Evolutionary conservation across 805 yeast species (phyloP).

Genomic region (Candida quercuum): DNA sequence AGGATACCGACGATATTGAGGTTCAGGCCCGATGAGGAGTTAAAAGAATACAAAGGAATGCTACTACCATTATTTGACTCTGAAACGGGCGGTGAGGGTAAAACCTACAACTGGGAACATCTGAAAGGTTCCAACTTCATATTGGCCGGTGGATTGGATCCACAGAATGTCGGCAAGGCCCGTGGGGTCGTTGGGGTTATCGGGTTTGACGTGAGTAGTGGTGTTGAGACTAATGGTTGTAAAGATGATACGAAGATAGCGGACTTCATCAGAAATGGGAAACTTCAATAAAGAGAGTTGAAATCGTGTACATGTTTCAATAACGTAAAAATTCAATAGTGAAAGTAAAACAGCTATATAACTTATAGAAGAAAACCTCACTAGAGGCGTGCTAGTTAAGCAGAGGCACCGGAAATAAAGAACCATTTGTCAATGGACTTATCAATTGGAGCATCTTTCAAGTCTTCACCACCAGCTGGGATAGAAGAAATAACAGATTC

Average conservation of each 20-base stretch:
- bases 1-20: constrained; percentile 66
- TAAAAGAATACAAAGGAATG: background rate
- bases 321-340: background rate
- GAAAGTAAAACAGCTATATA: background rate
- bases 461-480: constrained; percentile 59
- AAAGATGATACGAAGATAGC: constrained; percentile 66
- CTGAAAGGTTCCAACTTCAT: constrained; percentile 40
- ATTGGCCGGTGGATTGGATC: constrained; percentile 86
- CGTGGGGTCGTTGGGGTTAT: constrained; percentile 46
- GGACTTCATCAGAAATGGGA: constrained; percentile 52
- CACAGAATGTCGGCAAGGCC: constrained; percentile 64
- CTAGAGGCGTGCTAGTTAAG: constrained; percentile 17
- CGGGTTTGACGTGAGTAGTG: constrained; percentile 95
- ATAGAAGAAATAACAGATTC: constrained; percentile 36
- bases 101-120: constrained; percentile 65
- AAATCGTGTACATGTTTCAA: background rate
- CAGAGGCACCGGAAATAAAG: constrained; percentile 77
- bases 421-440: constrained; percentile 95
- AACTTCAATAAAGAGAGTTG: constrained; percentile 5
- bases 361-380: background rate
- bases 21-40: background rate
- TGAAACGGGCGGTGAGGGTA: constrained; percentile 91
- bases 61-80: constrained; percentile 71
- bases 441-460: constrained; percentile 87
- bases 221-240: constrained; percentile 75